A percentile compares a stretch with the other conserved stretches of the same genome.
Conservation (phyloP, 2,329 filamentous ascomycete species). For the Diaporthe nobilis region DNA sequence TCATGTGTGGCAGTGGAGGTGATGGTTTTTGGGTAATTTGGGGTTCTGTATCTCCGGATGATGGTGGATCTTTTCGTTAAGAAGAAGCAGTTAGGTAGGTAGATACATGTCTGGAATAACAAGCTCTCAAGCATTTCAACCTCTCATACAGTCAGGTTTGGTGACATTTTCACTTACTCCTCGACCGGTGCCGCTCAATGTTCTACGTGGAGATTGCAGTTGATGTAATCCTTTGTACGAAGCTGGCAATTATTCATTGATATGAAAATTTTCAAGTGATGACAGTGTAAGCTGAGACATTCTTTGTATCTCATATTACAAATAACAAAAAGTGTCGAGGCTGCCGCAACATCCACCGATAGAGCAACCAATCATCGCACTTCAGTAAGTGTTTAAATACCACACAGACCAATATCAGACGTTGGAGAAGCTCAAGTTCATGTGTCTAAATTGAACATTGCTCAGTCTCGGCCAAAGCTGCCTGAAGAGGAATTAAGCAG, state of each 20-base stretch:
- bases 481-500: no score
- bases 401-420: neutral
- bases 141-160: neutral
- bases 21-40: neutral
- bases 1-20: neutral
- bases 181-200: neutral
- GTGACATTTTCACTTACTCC: neutral
- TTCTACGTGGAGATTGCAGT: neutral
- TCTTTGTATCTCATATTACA: neutral
- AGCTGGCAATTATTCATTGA: neutral
- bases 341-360: neutral
- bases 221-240: neutral
- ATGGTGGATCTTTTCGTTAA: neutral
- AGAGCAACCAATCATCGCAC: neutral
- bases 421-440: neutral
- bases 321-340: neutral
- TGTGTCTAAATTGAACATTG: neutral
- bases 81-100: no score
- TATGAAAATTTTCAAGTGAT: neutral
- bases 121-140: neutral
- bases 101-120: neutral
- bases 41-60: neutral
- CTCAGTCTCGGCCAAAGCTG: neutral
- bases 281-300: neutral
- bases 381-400: neutral